Percentiles rank a stretch among this genome's conserved stretches.
These are phyloP conservation scores for Microbotryum violaceum DNA, from an alignment of 1,284 basidiomycete species.

Conservation along the genomic window DNA sequence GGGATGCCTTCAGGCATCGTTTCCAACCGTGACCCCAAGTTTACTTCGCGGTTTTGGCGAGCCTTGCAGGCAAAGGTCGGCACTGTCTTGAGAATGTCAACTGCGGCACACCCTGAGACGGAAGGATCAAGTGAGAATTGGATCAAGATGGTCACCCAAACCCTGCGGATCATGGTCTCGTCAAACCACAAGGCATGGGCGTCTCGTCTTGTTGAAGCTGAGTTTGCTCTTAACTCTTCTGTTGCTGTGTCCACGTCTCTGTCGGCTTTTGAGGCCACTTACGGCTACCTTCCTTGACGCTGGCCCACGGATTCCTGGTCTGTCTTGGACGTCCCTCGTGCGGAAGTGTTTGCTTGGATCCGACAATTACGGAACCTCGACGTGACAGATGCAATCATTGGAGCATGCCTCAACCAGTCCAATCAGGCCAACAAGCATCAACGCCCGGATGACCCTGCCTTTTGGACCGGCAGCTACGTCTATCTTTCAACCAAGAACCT, in stretches of 20 bases:
- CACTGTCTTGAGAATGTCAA: slow-evolving; percentile 37
- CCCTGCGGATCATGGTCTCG: slow-evolving; percentile 13
- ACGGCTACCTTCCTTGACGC: too few species aligned
- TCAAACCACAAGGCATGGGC: slow-evolving; percentile 26
- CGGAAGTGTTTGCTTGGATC: background rate
- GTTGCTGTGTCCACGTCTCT: too few species aligned
- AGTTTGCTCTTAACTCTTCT: too few species aligned
- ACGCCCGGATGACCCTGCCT: background rate
- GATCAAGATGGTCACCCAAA: slow-evolving; percentile 32
- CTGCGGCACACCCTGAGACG: slow-evolving; percentile 36
- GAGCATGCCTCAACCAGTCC: slow-evolving; percentile 1
- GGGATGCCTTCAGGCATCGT: slow-evolving; percentile 43
- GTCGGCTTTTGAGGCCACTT: too few species aligned
- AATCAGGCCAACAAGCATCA: slow-evolving; percentile 2
- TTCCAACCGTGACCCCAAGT: slow-evolving; percentile 45
- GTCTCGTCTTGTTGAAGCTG: background rate
- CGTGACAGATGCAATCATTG: slow-evolving; percentile 9
- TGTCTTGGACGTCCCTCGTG: too few species aligned
- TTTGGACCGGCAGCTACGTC: background rate
- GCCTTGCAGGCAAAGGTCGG: slow-evolving; percentile 41
- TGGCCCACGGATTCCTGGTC: too few species aligned
- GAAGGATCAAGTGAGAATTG: slow-evolving; percentile 34
- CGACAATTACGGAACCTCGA: background rate
- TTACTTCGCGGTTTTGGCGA: slow-evolving; percentile 47
- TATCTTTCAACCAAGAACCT: background rate